Base-by-base conservation (phyloP, 106 monocot genomes). In the Agapanthus africanus region DNA sequence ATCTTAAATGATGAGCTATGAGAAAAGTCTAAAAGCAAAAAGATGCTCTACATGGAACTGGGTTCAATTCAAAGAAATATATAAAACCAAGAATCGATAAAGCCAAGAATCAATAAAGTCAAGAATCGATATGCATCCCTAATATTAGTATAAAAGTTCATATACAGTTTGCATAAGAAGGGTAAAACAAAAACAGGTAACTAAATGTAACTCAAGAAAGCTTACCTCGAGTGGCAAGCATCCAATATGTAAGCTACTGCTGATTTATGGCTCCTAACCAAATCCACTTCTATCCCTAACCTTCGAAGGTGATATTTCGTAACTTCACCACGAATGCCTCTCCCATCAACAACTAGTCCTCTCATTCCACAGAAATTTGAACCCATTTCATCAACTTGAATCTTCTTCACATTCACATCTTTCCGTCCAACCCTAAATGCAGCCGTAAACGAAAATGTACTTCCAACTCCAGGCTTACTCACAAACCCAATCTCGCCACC, bases 401-500 rank as follows among this genome's bases (percentile, higher is more conserved):
- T 77, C 66, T 77, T 78, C 80, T 88, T 88, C 30, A 75, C 41
- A 73, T 88, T 85, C 23, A 46, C 65, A 72, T 52, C 80, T 33
- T 59, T 79, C 4, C 63, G 40, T 25, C 85, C 79, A 77, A 74
- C 79, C 39, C 63, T 68, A 42, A 93, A 82, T 2, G 74, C 63
- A 59, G 81, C 81, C 40, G 83, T 89, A 77, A 93, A 88, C 37
- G 80, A 73, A 71, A 92, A 92, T 27, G 93, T 83, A 70, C 88
- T 93, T 36, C 93, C 88, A 65, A 86, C 62, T 3, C 81, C 77
- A 26, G 86, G 77, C 62, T 78, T 77, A 61, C 93, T 93, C 5
- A 70, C 81, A 71, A 93, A 93, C 16, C 88, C 85, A 19, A 93
- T 88, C 70, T 89, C 79, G 33, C 93, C 93, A 56, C 93, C 81